phyloP scores from a whole-genome alignment of 164 flowering plant species.

The Tetracentron sinense region DNA sequence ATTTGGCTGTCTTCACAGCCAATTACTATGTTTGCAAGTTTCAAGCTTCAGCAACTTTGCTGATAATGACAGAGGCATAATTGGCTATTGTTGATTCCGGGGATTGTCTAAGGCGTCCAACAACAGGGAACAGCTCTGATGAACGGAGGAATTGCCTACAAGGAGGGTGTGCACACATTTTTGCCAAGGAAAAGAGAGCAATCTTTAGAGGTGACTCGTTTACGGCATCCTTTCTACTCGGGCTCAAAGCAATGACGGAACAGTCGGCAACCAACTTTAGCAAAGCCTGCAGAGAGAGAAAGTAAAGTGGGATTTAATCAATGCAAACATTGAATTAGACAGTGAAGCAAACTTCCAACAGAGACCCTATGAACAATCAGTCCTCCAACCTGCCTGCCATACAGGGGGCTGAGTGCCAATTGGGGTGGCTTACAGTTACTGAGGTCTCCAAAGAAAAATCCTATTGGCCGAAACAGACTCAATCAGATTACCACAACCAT shows the following conservation, averaged over 20 bases:
- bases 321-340: neutral
- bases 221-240: conserved; percentile 62
- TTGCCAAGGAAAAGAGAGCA: conserved; percentile 84
- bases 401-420: no score
- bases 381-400: no score
- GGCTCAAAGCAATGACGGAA: conserved; percentile 67
- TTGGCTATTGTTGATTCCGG: conserved; percentile 74
- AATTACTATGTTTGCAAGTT: no score
- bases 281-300: conserved; percentile 59
- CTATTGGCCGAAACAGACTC: no score
- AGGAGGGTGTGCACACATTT: conserved; percentile 71
- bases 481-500: no score
- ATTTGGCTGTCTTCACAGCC: no score
- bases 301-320: no score
- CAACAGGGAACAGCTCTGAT: conserved; percentile 63
- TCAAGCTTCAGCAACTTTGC: conserved; percentile 47
- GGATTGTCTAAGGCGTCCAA: conserved; percentile 69
- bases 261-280: conserved; percentile 76
- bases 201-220: conserved; percentile 90
- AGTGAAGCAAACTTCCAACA: neutral
- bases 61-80: conserved; percentile 61
- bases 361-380: no score
- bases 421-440: no score
- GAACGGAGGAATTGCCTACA: conserved; percentile 70
- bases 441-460: no score